Evolutionary conservation across 441 rosid genomes (phyloP), one percentile per base, ranked within the genome.

Genomic region (Aleurites moluccanus): DNA sequence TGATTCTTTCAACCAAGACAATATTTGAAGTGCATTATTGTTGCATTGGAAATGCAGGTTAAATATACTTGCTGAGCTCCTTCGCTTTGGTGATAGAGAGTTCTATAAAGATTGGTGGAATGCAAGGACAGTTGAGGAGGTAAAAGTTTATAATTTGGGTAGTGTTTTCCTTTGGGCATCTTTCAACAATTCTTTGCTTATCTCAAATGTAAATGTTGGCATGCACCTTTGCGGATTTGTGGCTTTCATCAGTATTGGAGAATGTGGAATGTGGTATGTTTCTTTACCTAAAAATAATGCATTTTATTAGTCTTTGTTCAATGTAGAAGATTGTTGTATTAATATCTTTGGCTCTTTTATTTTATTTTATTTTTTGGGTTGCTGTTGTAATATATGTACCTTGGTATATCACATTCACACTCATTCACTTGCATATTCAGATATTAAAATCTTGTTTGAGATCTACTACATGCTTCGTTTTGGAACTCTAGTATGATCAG

Each of bases 31-130:
- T 76, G 13, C 62, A 44, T 30, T 68, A 11, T 20, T 73, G 73
- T 78, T 69, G 52, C 53, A 42, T 44, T 57, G 59, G 9, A 76
- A 40, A 72, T 67, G 67, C 64, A 95, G 99, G 98, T 83, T 96
- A 84, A 96, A 96, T 83, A 92, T 96, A 82, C 84, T 96, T 72
- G 99, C 98, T 61, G 99, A 96, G 87, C 91, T 96, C 78, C 93
- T 94, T 68, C 70, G 92, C 59, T 96, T 96, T 69, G 99, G 99
- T 81, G 99, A 96, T 78, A 92, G 99, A n/a, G 99, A 94, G 82
- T 96, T 96, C 79, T 96, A 96, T 83, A 94, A 79, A 86, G 98
- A 96, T 81, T 94, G 99, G 99, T 96, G 99, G 99, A 96, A 96
- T 88, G 99, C 99, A 80, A 87, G 85, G 85, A 94, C 91, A 67